Conservation (phyloP, 2,329 filamentous ascomycete species). For the Raffaelea albimanens region DNA sequence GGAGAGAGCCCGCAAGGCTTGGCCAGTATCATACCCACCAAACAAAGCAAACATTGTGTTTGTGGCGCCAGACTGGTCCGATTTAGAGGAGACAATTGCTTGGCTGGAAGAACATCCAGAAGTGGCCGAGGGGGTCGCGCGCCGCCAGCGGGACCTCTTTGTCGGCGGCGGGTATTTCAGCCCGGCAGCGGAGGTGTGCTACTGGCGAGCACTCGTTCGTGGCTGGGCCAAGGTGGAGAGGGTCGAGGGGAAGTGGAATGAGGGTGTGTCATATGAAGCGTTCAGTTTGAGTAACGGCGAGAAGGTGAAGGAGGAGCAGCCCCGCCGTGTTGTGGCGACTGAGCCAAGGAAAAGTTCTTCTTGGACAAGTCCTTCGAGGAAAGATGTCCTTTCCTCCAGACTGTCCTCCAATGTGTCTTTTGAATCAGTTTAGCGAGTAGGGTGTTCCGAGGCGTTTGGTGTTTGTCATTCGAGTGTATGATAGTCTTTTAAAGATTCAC, state of each 20-base stretch:
- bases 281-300: slow-evolving; percentile 19
- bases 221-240: slow-evolving; percentile 35
- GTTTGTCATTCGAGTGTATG: not conserved
- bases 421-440: no score
- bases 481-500: slow-evolving; percentile 35
- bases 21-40: slow-evolving; percentile 25
- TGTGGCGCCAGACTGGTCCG: slow-evolving; percentile 40
- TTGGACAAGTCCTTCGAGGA: no score
- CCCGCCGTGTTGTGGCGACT: no score
- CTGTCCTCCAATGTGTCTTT: no score
- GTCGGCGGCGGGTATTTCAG: slow-evolving; percentile 34
- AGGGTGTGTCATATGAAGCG: slow-evolving; percentile 29
- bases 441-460: no score
- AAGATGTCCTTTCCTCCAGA: no score
- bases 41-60: slow-evolving; percentile 39
- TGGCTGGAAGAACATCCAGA: slow-evolving; percentile 35
- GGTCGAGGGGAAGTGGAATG: slow-evolving; percentile 22
- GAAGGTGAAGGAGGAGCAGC: no score
- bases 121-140: slow-evolving; percentile 36
- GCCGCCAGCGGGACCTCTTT: slow-evolving; percentile 34
- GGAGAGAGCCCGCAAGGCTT: slow-evolving; percentile 20
- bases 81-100: slow-evolving; percentile 33
- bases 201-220: slow-evolving; percentile 39
- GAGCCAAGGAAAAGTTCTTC: no score
- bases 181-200: slow-evolving; percentile 41